phyloP scores from a whole-genome alignment of 345 rosid species.

The Punica granatum region DNA sequence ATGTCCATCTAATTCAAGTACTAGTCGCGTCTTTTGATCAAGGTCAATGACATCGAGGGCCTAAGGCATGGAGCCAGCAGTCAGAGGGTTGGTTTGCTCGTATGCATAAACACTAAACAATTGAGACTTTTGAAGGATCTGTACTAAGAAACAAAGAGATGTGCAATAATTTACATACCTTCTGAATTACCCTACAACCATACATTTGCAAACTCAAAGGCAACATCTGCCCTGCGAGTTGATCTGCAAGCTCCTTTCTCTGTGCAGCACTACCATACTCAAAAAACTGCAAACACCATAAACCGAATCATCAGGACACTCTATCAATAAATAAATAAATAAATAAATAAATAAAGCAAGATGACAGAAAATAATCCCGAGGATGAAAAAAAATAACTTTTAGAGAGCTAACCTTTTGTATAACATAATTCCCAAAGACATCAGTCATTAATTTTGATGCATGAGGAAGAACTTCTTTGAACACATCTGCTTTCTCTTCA shows the following conservation, averaged over 20 bases:
- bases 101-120: neutral
- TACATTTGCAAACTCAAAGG: conserved; percentile 96
- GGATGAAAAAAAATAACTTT: neutral
- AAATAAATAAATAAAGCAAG: neutral
- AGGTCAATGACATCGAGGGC: conserved; percentile 95
- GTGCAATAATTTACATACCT: conserved; percentile 35
- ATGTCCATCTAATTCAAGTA: conserved; percentile 85
- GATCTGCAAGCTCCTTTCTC: conserved; percentile 83
- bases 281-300: conserved; percentile 51
- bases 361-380: too few relatives aligned
- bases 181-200: conserved; percentile 98
- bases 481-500: conserved; percentile 79
- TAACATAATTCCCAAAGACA: conserved; percentile 97
- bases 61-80: conserved; percentile 27
- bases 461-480: conserved; percentile 82
- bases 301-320: conserved; percentile 7
- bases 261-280: conserved; percentile 85
- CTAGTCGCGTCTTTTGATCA: conserved; percentile 71
- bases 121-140: neutral
- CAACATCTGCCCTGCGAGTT: conserved; percentile 81
- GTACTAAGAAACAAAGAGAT: neutral
- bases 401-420: conserved; percentile 66
- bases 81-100: neutral
- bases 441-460: conserved; percentile 88
- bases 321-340: neutral